These are phyloP conservation scores for Eutrema japonicum DNA, from an alignment of 345 rosid genomes.

Conservation along the genomic window DNA sequence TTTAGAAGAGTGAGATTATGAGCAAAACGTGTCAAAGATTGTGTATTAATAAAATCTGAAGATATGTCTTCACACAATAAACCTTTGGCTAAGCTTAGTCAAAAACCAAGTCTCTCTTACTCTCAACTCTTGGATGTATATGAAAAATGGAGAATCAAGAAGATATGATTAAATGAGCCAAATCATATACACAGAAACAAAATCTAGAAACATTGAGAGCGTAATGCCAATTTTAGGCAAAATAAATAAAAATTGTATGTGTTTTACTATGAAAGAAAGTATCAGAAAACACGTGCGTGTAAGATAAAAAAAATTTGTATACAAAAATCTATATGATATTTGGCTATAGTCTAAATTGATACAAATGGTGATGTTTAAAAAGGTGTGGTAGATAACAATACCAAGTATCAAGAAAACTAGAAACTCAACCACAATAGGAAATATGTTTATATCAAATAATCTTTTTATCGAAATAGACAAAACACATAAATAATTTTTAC, in stretches of 20 bases:
- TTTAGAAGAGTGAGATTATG: conserved; percentile 20
- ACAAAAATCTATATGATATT: not conserved
- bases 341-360: not conserved
- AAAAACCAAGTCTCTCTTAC: not conserved
- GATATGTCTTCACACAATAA: conserved; percentile 16
- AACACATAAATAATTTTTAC: not conserved
- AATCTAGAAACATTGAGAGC: conserved; percentile 15
- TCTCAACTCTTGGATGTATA: conserved; percentile 9
- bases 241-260: not conserved
- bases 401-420: not conserved
- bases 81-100: conserved; percentile 7
- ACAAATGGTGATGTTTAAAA: not conserved
- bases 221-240: not conserved
- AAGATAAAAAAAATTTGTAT: not conserved
- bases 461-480: not conserved
- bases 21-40: conserved; percentile 29
- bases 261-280: not conserved
- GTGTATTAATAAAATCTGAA: conserved; percentile 16
- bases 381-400: not conserved
- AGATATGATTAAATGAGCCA: not conserved
- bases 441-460: not conserved
- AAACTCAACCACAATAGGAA: not conserved
- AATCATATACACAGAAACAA: not conserved
- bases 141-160: conserved; percentile 19
- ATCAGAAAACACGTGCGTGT: not conserved